Evolutionary conservation across 2,329 filamentous ascomycete genomes (phyloP).

Genomic region (Cladosporium halotolerans): DNA sequence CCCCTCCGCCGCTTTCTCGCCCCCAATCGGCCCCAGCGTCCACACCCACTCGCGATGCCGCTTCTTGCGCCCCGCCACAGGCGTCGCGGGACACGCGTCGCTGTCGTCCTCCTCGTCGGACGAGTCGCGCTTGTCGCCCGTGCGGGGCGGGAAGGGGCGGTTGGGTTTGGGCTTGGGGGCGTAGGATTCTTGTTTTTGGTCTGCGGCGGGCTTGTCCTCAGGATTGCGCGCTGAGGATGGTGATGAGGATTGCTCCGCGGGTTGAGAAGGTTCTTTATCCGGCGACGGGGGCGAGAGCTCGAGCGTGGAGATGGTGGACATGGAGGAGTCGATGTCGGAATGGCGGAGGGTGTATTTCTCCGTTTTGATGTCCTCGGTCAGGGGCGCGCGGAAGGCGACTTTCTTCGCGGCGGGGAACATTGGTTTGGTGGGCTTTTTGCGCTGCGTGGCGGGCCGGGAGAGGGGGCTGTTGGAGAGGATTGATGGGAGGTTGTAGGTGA

Average conservation of each 20-base stretch:
- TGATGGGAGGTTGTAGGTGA: conserved; percentile 40
- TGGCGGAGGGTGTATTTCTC: conserved; percentile 50
- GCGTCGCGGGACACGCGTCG: conserved; percentile 46
- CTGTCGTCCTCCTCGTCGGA: conserved; percentile 44
- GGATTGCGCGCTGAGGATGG: not conserved
- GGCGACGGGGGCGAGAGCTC: conserved; percentile 18
- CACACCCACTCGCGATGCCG: conserved; percentile 51
- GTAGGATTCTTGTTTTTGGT: conserved; percentile 5
- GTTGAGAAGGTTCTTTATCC: not conserved
- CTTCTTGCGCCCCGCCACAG: conserved; percentile 48
- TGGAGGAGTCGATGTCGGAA: conserved; percentile 45
- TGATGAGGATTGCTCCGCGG: not conserved
- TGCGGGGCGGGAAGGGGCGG: conserved; percentile 14
- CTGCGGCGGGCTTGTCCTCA: not conserved
- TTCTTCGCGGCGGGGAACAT: conserved; percentile 52
- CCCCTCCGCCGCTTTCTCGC: not conserved
- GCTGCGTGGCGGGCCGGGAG: conserved; percentile 22
- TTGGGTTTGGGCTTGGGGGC: not conserved
- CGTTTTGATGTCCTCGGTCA: conserved; percentile 55
- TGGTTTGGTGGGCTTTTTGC: conserved; percentile 28
- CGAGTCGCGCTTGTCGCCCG: conserved; percentile 39
- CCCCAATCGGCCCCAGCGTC: conserved; percentile 44
- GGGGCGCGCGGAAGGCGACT: conserved; percentile 49
- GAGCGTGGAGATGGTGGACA: conserved; percentile 27
- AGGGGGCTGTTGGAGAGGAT: conserved; percentile 43